Evolutionary conservation across 177 flowering plant species (phyloP), one percentile per base, ranked within the genome.

Genomic region (Vitis hybrid): DNA sequence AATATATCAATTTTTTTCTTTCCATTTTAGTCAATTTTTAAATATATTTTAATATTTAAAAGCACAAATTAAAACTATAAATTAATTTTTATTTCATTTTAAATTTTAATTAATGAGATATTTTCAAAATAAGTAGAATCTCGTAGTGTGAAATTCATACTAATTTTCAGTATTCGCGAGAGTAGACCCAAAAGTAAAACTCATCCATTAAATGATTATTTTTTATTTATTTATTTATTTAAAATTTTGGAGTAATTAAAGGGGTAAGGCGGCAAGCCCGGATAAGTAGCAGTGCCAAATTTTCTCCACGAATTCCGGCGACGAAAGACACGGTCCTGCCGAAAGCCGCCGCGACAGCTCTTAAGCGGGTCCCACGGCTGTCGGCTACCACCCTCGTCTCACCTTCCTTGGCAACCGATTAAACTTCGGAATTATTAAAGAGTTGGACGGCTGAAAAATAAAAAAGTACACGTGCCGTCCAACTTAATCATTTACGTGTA

Each of bases 391-490:
- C 69, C 26, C 52, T 32, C 54, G 60, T 60, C 11, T 3, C 70
- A 17, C 23, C 60, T 32, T 32, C 30, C 58, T 21, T n/a, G n/a
- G 11, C 65, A n/a, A 23, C 74, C 68, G 56, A 54, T 55, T 60
- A 49, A 51, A 30, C 71, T 23, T 34, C 63, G 71, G 6, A 21
- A 58, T 56, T 19, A 57, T 18, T 17, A 14, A 60, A 56, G 30
- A 32, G 2, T 34, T 73, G 79, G 75, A 66, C 66, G 65, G 70
- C 56, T 1, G 8, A 39, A 1, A 39, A 39, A 39, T 39, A 5
- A 7, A 26, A 39, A 71, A 23, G 74, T 60, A 45, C 68, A 74
- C 68, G 73, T 77, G 80, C 68, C 80, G 80, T 60, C 76, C 70
- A 68, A 68, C 70, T n/a, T 26, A 26, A 26, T 26, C 34, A 56